These are phyloP conservation scores for Wickerhamomyces silvicola DNA, from an alignment of 805 yeast species.

Conservation along the genomic window DNA sequence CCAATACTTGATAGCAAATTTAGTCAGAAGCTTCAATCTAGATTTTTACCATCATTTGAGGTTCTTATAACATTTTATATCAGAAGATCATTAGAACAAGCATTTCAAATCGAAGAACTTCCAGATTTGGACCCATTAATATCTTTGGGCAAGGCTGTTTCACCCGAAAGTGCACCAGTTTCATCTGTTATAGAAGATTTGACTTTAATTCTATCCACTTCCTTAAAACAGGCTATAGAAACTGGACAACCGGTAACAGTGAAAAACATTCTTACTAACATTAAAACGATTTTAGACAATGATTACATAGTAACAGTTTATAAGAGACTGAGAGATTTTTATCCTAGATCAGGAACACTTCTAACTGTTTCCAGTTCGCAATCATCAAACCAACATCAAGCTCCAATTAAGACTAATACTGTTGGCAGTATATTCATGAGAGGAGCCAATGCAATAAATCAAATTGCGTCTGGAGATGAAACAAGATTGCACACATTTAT, in stretches of 20 bases:
- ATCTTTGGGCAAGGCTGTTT: constrained; percentile 15
- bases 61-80: constrained; percentile 58
- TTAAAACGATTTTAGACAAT: constrained; percentile 53
- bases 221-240: constrained; percentile 58
- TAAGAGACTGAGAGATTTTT: constrained; percentile 38
- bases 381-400: constrained; percentile 13
- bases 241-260: constrained; percentile 60
- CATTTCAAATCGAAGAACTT: constrained; percentile 71
- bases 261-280: constrained; percentile 45
- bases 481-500: constrained; percentile 53
- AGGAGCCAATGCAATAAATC: constrained; percentile 37
- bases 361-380: constrained; percentile 15
- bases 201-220: constrained; percentile 62
- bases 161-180: constrained; percentile 58
- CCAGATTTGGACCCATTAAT: constrained; percentile 45
- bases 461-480: constrained; percentile 35
- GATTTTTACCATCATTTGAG: constrained; percentile 59
- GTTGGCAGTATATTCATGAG: constrained; percentile 32
- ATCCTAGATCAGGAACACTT: constrained; percentile 31
- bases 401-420: constrained; percentile 8
- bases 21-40: constrained; percentile 44
- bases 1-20: constrained; percentile 50
- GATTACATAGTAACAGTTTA: constrained; percentile 56
- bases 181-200: constrained; percentile 86
- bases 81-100: constrained; percentile 73